These are phyloP conservation scores for Wickerhamomyces canadensis DNA, from an alignment of 805 yeast species.

Conservation along the genomic window DNA sequence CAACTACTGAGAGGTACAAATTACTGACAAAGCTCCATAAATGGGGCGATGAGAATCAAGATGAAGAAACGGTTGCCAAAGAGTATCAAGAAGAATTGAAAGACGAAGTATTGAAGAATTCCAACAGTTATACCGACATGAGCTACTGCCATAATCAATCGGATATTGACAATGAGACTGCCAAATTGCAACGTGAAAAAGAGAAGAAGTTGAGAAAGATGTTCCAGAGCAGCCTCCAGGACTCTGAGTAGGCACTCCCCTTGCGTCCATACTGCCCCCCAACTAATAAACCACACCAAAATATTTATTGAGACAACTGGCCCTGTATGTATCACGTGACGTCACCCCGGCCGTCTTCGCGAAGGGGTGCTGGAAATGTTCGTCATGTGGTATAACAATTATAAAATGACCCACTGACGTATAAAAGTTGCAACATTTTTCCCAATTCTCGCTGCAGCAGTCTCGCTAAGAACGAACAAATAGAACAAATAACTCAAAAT, in stretches of 20 bases:
- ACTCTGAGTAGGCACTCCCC: not conserved
- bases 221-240: conserved; percentile 21
- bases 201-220: conserved; percentile 37
- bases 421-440: too few relatives aligned
- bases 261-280: too few relatives aligned
- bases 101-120: conserved; percentile 18
- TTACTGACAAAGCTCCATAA: conserved; percentile 59
- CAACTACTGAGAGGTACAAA: conserved; percentile 42
- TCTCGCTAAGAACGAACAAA: too few relatives aligned
- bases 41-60: conserved; percentile 55
- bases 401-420: too few relatives aligned
- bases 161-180: conserved; percentile 19
- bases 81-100: conserved; percentile 17
- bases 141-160: not conserved
- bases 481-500: too few relatives aligned
- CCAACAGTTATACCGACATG: conserved; percentile 21
- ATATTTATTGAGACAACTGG: too few relatives aligned
- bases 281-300: too few relatives aligned
- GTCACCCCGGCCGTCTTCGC: too few relatives aligned
- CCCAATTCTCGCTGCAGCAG: too few relatives aligned
- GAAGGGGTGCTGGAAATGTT: too few relatives aligned
- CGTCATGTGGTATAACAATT: too few relatives aligned
- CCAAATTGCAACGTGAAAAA: conserved; percentile 33
- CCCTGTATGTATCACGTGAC: too few relatives aligned
- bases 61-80: conserved; percentile 1